Conservation (phyloP, 331 rosid genomes). For the Pyracantha coccinea region DNA sequence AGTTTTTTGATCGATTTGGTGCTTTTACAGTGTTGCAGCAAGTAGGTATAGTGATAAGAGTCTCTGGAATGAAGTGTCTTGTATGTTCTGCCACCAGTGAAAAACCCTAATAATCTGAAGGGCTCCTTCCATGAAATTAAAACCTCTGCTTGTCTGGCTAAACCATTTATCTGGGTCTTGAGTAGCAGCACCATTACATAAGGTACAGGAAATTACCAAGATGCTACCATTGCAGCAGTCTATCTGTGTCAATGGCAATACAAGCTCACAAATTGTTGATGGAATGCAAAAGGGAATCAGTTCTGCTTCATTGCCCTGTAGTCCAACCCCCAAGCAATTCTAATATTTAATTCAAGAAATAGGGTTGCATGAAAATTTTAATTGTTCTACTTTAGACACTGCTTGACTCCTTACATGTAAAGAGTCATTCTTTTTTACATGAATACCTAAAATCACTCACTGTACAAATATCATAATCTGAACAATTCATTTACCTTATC, state of each 20-base stretch:
- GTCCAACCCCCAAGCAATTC: too few species aligned
- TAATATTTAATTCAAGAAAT: too few species aligned
- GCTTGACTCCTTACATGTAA: too few species aligned
- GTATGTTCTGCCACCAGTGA: background rate
- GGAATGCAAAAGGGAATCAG: too few species aligned
- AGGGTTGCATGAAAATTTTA: too few species aligned
- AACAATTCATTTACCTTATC: too few species aligned
- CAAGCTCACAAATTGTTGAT: too few species aligned
- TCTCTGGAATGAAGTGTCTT: constrained; percentile 16
- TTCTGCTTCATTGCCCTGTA: too few species aligned
- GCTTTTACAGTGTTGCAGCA: constrained; percentile 35
- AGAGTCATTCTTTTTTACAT: too few species aligned
- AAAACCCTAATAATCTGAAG: constrained; percentile 1
- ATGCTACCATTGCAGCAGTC: background rate
- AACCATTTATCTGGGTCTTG: constrained; percentile 28
- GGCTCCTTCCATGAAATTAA: constrained; percentile 4
- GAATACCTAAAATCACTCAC: too few species aligned
- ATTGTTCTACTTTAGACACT: too few species aligned
- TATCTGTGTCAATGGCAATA: background rate
- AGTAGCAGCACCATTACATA: background rate
- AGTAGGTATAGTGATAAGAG: constrained; percentile 31
- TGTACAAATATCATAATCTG: too few species aligned
- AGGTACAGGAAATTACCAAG: background rate
- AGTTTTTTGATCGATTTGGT: constrained; percentile 21
- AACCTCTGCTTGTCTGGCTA: constrained; percentile 18